Evolutionary conservation across 179 eudicot species (phyloP), one percentile per base, ranked within the genome.

Genomic region (Heliamphora pulchella): DNA sequence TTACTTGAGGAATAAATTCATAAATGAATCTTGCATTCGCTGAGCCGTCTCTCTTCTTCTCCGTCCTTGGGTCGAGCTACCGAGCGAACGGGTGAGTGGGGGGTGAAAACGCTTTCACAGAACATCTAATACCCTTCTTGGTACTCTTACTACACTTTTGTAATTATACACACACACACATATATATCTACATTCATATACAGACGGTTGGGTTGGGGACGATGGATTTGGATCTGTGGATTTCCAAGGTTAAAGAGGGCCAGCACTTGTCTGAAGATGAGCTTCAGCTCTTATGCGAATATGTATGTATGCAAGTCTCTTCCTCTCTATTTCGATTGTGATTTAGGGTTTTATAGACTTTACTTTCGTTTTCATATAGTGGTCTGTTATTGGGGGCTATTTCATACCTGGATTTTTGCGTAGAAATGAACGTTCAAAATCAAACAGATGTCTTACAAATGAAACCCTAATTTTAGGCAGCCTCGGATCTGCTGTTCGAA

Each of bases 191-290:
- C 43, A 18, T 55, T 7, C n/a, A 20, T 20, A 20, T 20, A 20
- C 22, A 20, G 22, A 20, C 22, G 67, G 44, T 43, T 31, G 18
- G 71, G 53, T 47, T 10, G 70, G 44, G 57, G 41, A 14, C 22
- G 73, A 92, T 92, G 97, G 97, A 92, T 87, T 92, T 92, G 88
- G 97, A 92, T 84, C 87, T 87, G 82, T 92, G 97, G 97, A 88
- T 92, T 84, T 79, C 86, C 7, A 90, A 91, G 88, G 97, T 92
- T 71, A 90, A 92, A 89, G 95, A 92, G 4, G 93, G 97, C 68
- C 93, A 92, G 58, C 97, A 92, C 87, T 86, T 92, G 82, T 88
- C 95, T 64, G 97, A 92, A 87, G 93, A 92, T 71, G 95, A 92
- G 88, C 93, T 92, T 66, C 95, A 92, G 86, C 93, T 91, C 79